phyloP scores from a whole-genome alignment of 768 basidiomycete genomes.

The Xerocomus potaroensis region DNA sequence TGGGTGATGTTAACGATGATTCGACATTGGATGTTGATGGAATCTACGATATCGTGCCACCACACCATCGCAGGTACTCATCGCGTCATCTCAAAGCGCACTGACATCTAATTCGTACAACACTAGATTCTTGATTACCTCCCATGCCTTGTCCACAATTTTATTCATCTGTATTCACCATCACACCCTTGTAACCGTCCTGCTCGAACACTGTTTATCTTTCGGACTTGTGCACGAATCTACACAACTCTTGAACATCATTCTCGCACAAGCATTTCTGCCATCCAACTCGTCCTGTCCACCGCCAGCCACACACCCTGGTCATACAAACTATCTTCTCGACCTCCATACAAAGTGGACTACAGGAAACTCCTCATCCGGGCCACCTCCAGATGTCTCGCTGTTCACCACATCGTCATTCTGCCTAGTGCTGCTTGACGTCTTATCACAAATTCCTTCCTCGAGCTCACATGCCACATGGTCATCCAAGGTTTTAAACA shows the following conservation, averaged over 20 bases:
- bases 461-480: conserved; percentile 37
- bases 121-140: conserved; percentile 43
- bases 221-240: conserved; percentile 43
- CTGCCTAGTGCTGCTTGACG: conserved; percentile 17
- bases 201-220: conserved; percentile 50
- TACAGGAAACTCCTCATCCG: conserved; percentile 6
- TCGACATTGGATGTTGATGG: conserved; percentile 28
- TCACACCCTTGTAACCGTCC: conserved; percentile 43
- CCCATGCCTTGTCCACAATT: conserved; percentile 50
- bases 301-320: conserved; percentile 39
- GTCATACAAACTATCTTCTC: conserved; percentile 44
- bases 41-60: conserved; percentile 51
- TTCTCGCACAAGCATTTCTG: conserved; percentile 39
- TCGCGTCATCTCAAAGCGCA: conserved; percentile 6
- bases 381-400: neutral
- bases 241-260: conserved; percentile 35
- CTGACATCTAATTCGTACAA: conserved; percentile 2
- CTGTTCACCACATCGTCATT: conserved; percentile 28
- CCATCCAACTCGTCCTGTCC: conserved; percentile 19
- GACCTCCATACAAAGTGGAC: conserved; percentile 43
- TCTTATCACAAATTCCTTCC: conserved; percentile 19
- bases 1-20: conserved; percentile 21
- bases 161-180: conserved; percentile 42
- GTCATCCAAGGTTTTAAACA: conserved; percentile 40
- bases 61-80: conserved; percentile 46